phyloP scores from a whole-genome alignment of 2,329 filamentous ascomycete species.

The Arthroderma uncinatum region DNA sequence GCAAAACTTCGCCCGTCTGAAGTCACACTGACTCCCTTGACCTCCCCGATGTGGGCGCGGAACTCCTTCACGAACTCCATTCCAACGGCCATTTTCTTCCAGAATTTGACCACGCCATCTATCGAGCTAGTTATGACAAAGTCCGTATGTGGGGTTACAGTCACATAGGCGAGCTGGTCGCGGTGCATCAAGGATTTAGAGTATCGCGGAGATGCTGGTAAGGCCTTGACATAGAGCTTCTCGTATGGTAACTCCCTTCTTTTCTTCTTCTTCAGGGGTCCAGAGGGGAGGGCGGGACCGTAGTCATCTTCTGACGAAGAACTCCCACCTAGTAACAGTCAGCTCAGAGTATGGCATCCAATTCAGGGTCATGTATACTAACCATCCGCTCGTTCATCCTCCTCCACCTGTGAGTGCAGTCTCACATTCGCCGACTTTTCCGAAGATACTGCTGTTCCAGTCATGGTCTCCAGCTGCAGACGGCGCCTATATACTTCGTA shows the following conservation, averaged over 20 bases:
- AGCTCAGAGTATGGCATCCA: neutral
- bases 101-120: conserved; percentile 98
- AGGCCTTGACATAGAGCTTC: conserved; percentile 83
- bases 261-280: conserved; percentile 71
- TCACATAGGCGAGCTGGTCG: conserved; percentile 80
- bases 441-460: neutral
- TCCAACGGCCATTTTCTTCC: conserved; percentile 85
- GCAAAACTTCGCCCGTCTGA: conserved; percentile 88
- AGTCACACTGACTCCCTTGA: conserved; percentile 73
- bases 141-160: conserved; percentile 79
- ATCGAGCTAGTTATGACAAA: conserved; percentile 90
- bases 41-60: conserved; percentile 75
- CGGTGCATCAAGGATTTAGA: conserved; percentile 98
- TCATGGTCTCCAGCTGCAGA: neutral
- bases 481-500: neutral
- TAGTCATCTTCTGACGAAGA: conserved; percentile 84
- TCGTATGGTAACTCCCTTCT: conserved; percentile 83
- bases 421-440: conserved; percentile 4
- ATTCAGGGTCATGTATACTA: neutral
- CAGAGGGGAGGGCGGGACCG: conserved; percentile 77
- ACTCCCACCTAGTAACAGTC: conserved; percentile 30
- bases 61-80: conserved; percentile 99
- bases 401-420: conserved; percentile 5
- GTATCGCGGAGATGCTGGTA: conserved; percentile 72
- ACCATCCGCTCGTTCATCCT: conserved; percentile 3